These are phyloP conservation scores for Diphasiastrum complanatum DNA, from an alignment of 83 land plant species.

Conservation along the genomic window DNA sequence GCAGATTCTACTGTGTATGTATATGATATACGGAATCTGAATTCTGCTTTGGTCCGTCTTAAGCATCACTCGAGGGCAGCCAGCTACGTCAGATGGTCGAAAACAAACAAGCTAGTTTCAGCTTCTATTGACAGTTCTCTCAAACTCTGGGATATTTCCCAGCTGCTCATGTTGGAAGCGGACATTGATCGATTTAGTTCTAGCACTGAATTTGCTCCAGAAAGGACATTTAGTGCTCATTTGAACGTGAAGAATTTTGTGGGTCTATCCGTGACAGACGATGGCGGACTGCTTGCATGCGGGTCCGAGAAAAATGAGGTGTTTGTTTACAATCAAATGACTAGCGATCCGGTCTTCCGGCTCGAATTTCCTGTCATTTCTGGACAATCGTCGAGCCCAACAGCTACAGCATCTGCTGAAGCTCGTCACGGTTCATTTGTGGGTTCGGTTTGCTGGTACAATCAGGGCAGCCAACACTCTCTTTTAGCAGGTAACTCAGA, in stretches of 20 bases:
- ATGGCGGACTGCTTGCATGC: not conserved
- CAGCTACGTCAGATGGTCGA: no score
- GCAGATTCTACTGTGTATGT: constrained; percentile 6
- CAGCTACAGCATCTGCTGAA: no score
- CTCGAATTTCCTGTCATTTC: not conserved
- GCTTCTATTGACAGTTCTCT: no score
- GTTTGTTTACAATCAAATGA: not conserved
- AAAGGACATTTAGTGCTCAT: not conserved
- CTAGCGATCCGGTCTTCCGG: not conserved
- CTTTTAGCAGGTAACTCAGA: constrained; percentile 5
- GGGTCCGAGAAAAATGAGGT: constrained; percentile 10
- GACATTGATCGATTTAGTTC: no score
- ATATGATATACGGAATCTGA: not conserved
- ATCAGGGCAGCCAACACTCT: no score
- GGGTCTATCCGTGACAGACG: no score
- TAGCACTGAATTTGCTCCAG: not conserved
- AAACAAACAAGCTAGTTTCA: no score
- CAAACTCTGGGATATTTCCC: no score
- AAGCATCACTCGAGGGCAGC: not conserved
- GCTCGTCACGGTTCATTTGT: not conserved
- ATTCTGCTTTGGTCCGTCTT: not conserved
- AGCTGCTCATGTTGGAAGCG: no score
- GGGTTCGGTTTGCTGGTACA: constrained; percentile 7
- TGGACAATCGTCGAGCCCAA: no score
- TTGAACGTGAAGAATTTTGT: no score